A percentile compares a stretch with the other conserved stretches of the same genome.
Evolutionary conservation across 805 yeast species (phyloP).

Genomic region (Barnettozyma siamensis): DNA sequence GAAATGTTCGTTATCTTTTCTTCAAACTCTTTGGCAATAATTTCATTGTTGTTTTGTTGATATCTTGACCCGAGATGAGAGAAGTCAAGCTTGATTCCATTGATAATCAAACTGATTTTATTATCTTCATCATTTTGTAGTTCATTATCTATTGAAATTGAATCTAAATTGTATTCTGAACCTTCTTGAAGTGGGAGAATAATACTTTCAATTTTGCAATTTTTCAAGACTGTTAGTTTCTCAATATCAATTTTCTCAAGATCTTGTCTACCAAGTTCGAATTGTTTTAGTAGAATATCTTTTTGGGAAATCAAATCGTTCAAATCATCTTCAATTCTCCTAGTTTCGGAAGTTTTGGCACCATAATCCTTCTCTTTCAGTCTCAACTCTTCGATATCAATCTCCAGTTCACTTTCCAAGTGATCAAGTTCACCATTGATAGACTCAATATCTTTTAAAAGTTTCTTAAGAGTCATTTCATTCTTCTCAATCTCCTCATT

Average conservation of each 20-base stretch:
- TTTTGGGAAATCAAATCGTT: conserved; percentile 29
- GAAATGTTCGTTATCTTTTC: conserved; percentile 32
- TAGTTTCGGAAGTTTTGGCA: conserved; percentile 29
- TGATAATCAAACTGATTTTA: conserved; percentile 32
- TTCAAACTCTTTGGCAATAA: conserved; percentile 31
- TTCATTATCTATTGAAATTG: conserved; percentile 23
- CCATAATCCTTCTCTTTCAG: conserved; percentile 28
- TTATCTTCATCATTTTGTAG: conserved; percentile 43
- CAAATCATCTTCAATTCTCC: conserved; percentile 44
- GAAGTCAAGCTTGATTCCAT: conserved; percentile 53
- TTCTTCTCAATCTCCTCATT: conserved; percentile 33
- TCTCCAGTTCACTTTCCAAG: conserved; percentile 37
- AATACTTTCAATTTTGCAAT: conserved; percentile 69
- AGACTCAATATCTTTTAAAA: conserved; percentile 29
- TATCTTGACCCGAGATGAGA: conserved; percentile 37
- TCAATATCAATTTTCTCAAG: conserved; percentile 49
- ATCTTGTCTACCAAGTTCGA: conserved; percentile 42
- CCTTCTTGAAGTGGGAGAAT: conserved; percentile 46
- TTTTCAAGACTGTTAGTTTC: conserved; percentile 53
- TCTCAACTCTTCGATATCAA: conserved; percentile 30
- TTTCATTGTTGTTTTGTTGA: conserved; percentile 30
- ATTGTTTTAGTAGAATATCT: conserved; percentile 30
- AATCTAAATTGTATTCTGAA: conserved; percentile 3
- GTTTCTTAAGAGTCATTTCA: conserved; percentile 28
- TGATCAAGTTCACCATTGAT: conserved; percentile 30